These are phyloP conservation scores for Erysiphe pisi DNA, from an alignment of 2,329 filamentous ascomycete species.

Conservation along the genomic window DNA sequence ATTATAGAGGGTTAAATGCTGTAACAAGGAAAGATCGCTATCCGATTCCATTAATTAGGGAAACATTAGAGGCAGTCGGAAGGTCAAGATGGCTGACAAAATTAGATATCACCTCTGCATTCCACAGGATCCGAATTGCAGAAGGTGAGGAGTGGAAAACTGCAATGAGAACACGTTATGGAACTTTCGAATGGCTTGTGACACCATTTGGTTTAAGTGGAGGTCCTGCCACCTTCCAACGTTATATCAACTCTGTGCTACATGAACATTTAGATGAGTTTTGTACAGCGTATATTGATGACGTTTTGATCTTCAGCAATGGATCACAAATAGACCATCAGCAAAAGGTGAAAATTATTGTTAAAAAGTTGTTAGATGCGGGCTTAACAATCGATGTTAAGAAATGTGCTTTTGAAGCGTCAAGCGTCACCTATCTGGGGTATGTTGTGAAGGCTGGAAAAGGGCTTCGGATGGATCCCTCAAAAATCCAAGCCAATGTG, in stretches of 20 bases:
- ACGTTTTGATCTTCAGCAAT: slow-evolving; percentile 4
- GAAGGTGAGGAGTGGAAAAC: slow-evolving; percentile 17
- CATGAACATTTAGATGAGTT: slow-evolving; percentile 20
- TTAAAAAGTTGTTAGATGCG: slow-evolving; percentile 24
- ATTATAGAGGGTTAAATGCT: slow-evolving; percentile 28
- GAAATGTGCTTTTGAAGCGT: too few relatives aligned
- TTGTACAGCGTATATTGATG: slow-evolving; percentile 22
- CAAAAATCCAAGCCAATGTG: neutral
- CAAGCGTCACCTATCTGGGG: neutral
- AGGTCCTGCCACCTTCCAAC: neutral
- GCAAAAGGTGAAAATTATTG: slow-evolving; percentile 7
- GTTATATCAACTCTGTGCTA: slow-evolving; percentile 6
- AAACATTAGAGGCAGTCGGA: neutral
- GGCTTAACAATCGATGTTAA: slow-evolving; percentile 25
- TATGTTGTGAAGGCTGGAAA: neutral
- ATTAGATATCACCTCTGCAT: slow-evolving; percentile 14
- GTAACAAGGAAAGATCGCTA: slow-evolving; percentile 28
- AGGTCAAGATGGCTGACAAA: slow-evolving; percentile 1
- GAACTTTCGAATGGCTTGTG: neutral
- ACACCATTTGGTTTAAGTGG: slow-evolving; percentile 15
- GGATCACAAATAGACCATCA: neutral
- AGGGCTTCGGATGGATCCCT: slow-evolving; percentile 3
- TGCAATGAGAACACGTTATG: neutral
- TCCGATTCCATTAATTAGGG: slow-evolving; percentile 8
- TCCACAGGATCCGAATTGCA: slow-evolving; percentile 25